Conservation (phyloP, 176 grass and related monocot genomes). For the Themeda triandra region DNA sequence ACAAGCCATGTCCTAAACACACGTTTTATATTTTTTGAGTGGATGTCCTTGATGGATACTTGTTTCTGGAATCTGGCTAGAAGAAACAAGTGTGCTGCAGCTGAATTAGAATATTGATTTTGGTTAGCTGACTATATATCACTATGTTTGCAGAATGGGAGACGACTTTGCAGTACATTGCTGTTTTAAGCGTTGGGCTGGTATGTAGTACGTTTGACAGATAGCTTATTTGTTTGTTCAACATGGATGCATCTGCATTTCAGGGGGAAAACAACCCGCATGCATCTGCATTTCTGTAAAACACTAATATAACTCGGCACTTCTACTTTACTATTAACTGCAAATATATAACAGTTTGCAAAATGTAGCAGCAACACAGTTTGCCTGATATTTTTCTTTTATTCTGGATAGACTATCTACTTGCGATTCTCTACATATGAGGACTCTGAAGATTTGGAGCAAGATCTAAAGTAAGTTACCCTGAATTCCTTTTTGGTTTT, state of each 20-base stretch:
- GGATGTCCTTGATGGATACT: background rate
- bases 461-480: conserved; percentile 70
- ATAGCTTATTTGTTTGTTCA: background rate
- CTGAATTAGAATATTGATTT: background rate
- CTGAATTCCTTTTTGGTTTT: background rate
- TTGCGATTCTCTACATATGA: conserved; percentile 59
- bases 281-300: background rate
- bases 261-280: background rate
- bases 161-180: conserved; percentile 74
- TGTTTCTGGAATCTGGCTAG: background rate
- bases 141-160: conserved; percentile 70
- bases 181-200: conserved; percentile 72
- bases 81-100: background rate
- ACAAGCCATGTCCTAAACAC: background rate
- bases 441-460: conserved; percentile 56
- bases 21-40: background rate
- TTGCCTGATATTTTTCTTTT: conserved; percentile 32
- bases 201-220: conserved; percentile 32
- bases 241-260: background rate
- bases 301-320: background rate
- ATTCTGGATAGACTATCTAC: conserved; percentile 56
- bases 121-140: conserved; percentile 1
- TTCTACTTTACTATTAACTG: background rate
- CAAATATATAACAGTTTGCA: background rate
- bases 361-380: background rate